Evolutionary conservation across 2,329 filamentous ascomycete species (phyloP).

Genomic region (Pleochaeta shiraiana): DNA sequence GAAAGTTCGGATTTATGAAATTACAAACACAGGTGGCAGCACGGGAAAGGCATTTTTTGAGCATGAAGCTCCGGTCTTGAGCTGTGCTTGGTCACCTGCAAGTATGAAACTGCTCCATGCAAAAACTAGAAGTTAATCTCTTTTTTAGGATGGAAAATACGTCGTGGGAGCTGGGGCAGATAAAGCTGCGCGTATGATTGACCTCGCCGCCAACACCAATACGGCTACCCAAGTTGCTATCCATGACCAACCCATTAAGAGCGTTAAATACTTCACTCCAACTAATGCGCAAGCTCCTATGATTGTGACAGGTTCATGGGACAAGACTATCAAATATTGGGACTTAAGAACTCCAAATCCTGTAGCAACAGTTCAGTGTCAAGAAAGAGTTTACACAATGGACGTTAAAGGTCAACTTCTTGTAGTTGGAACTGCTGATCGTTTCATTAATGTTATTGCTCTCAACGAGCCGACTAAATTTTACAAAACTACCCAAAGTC

Average conservation of each 20-base stretch:
- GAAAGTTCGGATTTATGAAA: conserved; percentile 93
- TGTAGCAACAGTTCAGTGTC: conserved; percentile 40
- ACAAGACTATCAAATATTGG: conserved; percentile 84
- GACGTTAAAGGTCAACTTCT: conserved; percentile 75
- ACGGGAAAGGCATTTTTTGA: conserved; percentile 73
- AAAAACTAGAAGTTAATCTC: too few relatives aligned
- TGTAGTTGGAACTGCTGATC: conserved; percentile 80
- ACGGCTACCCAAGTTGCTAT: conserved; percentile 47
- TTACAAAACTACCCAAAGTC: conserved; percentile 92
- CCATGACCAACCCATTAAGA: conserved; percentile 66
- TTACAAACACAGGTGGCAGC: conserved; percentile 53
- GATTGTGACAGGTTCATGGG: conserved; percentile 82
- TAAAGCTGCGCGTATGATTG: conserved; percentile 75
- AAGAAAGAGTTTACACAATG: conserved; percentile 76
- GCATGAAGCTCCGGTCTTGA: conserved; percentile 67
- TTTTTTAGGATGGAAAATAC: conserved; percentile 61
- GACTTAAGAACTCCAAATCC: conserved; percentile 47
- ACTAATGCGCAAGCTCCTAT: conserved; percentile 43
- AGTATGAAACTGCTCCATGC: too few relatives aligned
- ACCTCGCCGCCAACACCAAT: conserved; percentile 45
- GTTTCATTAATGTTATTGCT: conserved; percentile 91
- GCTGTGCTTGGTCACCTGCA: conserved; percentile 76
- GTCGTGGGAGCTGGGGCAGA: conserved; percentile 75
- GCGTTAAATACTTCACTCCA: conserved; percentile 55
- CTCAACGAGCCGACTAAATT: conserved; percentile 72